A percentile compares a stretch with the other conserved stretches of the same genome.
phyloP scores from a whole-genome alignment of 2,329 filamentous ascomycete species.

The Neonectria punicea region DNA sequence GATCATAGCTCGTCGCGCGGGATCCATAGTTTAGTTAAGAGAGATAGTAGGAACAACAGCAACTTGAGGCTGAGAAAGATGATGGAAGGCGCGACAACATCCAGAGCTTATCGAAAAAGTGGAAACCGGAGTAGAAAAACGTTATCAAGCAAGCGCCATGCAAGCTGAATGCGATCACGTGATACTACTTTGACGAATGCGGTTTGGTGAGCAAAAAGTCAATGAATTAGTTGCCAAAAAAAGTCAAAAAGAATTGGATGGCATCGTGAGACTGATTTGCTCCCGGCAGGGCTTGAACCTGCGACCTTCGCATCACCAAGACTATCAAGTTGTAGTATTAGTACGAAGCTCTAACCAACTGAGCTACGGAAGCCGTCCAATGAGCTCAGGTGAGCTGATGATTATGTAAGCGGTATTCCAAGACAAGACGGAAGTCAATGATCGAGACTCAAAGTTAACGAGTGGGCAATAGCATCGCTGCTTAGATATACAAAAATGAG shows the following conservation, averaged over 20 bases:
- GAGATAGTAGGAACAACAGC: background rate
- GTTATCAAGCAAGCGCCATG: background rate
- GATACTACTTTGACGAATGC: background rate
- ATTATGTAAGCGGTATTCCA: constrained; percentile 10
- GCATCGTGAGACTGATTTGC: constrained; percentile 17
- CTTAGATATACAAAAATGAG: too few relatives aligned
- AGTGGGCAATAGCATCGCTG: background rate
- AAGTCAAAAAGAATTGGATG: constrained; percentile 5
- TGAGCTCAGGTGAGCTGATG: constrained; percentile 1
- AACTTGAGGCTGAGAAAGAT: background rate
- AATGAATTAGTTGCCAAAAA: background rate
- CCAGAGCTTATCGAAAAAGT: constrained; percentile 8
- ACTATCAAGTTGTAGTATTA: constrained; percentile 18
- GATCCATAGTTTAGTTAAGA: constrained; percentile 60
- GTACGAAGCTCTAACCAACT: constrained; percentile 29
- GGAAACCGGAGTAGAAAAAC: constrained; percentile 1
- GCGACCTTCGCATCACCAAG: constrained; percentile 25
- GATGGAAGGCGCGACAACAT: background rate
- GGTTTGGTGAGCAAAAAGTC: background rate
- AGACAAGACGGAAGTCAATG: background rate
- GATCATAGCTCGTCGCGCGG: constrained; percentile 65
- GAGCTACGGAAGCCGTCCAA: constrained; percentile 28
- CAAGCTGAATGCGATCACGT: background rate
- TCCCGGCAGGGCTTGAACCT: constrained; percentile 30
- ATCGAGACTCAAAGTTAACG: background rate